phyloP scores from a whole-genome alignment of 2,329 filamentous ascomycete genomes.

The Ophiostoma sp. region DNA sequence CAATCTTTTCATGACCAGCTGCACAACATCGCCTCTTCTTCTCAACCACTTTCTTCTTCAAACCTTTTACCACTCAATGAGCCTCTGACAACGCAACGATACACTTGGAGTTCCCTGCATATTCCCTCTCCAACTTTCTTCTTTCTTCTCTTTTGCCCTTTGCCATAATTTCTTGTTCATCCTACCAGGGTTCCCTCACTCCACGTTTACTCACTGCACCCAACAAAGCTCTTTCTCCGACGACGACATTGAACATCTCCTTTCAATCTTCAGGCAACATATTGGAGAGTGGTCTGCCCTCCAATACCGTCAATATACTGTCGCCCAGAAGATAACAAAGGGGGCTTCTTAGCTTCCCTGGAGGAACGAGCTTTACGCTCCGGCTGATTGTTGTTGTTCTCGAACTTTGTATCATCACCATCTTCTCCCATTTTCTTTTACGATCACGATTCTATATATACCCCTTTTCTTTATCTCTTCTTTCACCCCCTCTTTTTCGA shows the following conservation, averaged over 20 bases:
- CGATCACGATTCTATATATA: constrained; percentile 31
- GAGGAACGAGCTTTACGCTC: constrained; percentile 23
- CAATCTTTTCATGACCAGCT: constrained; percentile 22
- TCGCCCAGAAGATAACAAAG: constrained; percentile 11
- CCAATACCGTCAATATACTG: constrained; percentile 20
- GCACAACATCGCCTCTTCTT: constrained; percentile 27
- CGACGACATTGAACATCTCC: background rate
- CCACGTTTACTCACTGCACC: no score
- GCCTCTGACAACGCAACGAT: constrained; percentile 3
- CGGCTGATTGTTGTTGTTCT: constrained; percentile 20
- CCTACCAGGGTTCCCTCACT: background rate
- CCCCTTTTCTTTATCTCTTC: constrained; percentile 24
- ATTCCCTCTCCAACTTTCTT: background rate
- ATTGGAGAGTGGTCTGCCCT: constrained; percentile 14
- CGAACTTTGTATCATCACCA: constrained; percentile 22
- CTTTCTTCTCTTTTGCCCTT: background rate
- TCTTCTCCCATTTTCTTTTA: constrained; percentile 20
- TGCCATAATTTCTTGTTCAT: background rate
- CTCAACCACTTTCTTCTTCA: constrained; percentile 29
- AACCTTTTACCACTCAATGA: background rate
- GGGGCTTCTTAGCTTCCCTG: constrained; percentile 20
- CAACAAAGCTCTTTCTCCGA: constrained; percentile 1
- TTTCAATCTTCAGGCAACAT: background rate
- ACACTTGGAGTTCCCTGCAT: background rate
- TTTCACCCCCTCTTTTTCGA: background rate